These are phyloP conservation scores for Exobasidium rhododendri DNA, from an alignment of 1,284 basidiomycete genomes.

Conservation along the genomic window DNA sequence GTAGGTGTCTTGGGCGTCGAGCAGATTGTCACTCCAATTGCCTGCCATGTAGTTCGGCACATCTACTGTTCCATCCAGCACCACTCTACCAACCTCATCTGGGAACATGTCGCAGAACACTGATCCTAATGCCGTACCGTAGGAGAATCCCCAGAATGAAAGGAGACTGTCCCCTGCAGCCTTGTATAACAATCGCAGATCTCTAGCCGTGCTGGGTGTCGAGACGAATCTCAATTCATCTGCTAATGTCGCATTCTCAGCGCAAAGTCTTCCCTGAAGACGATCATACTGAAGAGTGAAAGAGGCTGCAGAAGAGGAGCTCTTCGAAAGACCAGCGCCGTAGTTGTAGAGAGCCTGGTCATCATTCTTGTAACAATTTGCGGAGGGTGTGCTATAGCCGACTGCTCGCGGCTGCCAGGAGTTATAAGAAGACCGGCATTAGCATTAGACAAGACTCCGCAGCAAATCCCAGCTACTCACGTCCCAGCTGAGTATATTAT, in stretches of 20 bases:
- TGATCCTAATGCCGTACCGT: slow-evolving; percentile 38
- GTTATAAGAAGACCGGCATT: too few species aligned
- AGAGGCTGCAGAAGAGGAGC: background rate
- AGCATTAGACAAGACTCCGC: too few species aligned
- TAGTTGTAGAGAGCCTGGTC: slow-evolving; percentile 22
- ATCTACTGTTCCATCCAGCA: slow-evolving; percentile 38
- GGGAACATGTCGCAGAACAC: slow-evolving; percentile 36
- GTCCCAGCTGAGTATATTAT: slow-evolving; percentile 28
- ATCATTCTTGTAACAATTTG: slow-evolving; percentile 29
- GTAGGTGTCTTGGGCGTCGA: background rate
- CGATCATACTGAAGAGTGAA: background rate
- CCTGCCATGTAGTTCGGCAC: slow-evolving; percentile 12
- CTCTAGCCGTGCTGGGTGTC: slow-evolving; percentile 12
- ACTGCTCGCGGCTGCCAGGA: slow-evolving; percentile 37
- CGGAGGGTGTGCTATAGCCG: slow-evolving; percentile 27
- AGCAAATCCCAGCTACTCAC: slow-evolving; percentile 2
- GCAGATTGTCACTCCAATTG: background rate
- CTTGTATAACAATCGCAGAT: slow-evolving; percentile 33
- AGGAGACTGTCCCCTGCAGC: slow-evolving; percentile 28
- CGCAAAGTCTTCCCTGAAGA: background rate
- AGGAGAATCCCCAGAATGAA: slow-evolving; percentile 38
- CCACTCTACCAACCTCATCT: slow-evolving; percentile 28
- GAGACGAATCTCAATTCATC: slow-evolving; percentile 7
- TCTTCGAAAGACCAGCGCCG: background rate
- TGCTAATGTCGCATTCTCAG: background rate